phyloP scores from a whole-genome alignment of 495 filamentous ascomycete genomes.

The Opeltia flavorubescens region DNA sequence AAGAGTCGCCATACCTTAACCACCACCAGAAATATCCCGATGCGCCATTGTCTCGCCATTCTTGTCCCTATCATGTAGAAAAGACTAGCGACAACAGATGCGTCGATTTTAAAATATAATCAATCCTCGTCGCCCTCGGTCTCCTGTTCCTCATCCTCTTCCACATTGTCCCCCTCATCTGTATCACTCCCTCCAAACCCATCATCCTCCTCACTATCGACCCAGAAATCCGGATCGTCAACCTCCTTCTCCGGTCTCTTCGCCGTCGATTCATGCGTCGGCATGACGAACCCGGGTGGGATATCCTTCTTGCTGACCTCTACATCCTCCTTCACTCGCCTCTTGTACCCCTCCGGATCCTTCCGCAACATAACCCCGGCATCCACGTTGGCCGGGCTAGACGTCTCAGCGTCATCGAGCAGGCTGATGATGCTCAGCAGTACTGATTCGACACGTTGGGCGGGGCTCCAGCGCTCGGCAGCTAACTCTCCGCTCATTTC shows the following conservation, averaged over 20 bases:
- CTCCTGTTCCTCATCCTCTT: constrained; percentile 42
- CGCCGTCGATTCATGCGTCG: constrained; percentile 44
- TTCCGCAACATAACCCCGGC: constrained; percentile 76
- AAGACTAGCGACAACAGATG: too few species aligned
- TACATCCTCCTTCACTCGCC: constrained; percentile 52
- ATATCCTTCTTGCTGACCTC: constrained; percentile 62
- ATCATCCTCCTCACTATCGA: constrained; percentile 58
- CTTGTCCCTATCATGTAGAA: constrained; percentile 4
- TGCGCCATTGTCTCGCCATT: not conserved
- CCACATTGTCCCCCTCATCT: constrained; percentile 43
- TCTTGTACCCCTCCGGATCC: constrained; percentile 50
- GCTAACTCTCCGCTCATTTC: constrained; percentile 81
- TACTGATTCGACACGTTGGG: constrained; percentile 86
- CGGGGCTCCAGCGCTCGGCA: constrained; percentile 81
- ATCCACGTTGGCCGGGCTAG: constrained; percentile 89
- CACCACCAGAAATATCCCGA: not conserved
- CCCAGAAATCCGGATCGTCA: constrained; percentile 70
- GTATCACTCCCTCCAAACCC: constrained; percentile 66
- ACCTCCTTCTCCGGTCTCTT: constrained; percentile 47
- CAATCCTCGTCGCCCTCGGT: constrained; percentile 33
- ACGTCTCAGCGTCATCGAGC: constrained; percentile 85
- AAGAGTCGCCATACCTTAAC: too few species aligned
- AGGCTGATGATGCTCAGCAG: constrained; percentile 86
- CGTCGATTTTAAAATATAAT: too few species aligned
- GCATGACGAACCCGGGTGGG: constrained; percentile 74